Conservation (phyloP, 2,329 filamentous ascomycete species). For the Calonectria fujianensis region DNA sequence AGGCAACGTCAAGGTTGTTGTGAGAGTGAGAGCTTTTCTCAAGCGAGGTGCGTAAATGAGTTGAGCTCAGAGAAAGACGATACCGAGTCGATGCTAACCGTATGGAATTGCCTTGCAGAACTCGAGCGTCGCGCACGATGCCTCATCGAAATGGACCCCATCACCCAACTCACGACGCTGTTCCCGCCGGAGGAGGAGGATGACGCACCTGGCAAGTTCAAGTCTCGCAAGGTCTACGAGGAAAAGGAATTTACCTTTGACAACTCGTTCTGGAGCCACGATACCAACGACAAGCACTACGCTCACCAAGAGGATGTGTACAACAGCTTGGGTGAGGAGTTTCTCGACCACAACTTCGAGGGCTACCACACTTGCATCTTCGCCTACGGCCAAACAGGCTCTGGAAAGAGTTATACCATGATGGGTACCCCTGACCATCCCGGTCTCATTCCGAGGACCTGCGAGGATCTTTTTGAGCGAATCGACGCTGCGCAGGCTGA, state of each 20-base stretch:
- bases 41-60: constrained; percentile 77
- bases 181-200: constrained; percentile 78
- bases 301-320: constrained; percentile 96
- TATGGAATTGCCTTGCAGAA: constrained; percentile 72
- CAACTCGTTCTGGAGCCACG: constrained; percentile 98
- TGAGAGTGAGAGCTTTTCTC: constrained; percentile 86
- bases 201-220: constrained; percentile 71
- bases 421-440: constrained; percentile 93
- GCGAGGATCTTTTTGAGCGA: constrained; percentile 95
- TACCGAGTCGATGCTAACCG: not conserved
- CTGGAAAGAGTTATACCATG: constrained; percentile 98
- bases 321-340: constrained; percentile 94
- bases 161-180: constrained; percentile 89
- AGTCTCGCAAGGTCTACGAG: constrained; percentile 84
- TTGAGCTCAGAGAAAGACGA: too few species aligned
- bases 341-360: constrained; percentile 99
- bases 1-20: constrained; percentile 88
- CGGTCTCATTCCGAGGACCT: constrained; percentile 95
- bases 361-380: constrained; percentile 99
- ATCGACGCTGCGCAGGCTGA: constrained; percentile 87
- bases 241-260: constrained; percentile 97
- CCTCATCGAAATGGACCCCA: constrained; percentile 92
- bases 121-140: constrained; percentile 87
- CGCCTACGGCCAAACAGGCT: constrained; percentile 97
- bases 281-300: constrained; percentile 87